Conservation (phyloP, 805 yeast genomes). For the Cyberlindnera samutprakarnensis region DNA sequence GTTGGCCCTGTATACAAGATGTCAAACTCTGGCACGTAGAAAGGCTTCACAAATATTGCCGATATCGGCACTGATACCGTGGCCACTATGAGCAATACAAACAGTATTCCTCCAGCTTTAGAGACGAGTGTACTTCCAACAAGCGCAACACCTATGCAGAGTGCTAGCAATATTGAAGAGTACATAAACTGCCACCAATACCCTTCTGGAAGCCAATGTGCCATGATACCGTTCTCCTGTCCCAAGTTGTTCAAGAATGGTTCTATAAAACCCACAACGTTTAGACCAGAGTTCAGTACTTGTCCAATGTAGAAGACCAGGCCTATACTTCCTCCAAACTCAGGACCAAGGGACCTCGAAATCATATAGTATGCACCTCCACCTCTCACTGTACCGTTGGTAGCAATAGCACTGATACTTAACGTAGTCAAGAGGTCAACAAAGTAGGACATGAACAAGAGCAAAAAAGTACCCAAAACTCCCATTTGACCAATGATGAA, state of each 20-base stretch:
- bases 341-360: conserved; percentile 91
- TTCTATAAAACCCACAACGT: conserved; percentile 92
- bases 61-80: conserved; percentile 82
- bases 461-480: conserved; percentile 60
- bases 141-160: conserved; percentile 70
- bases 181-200: conserved; percentile 63
- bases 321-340: conserved; percentile 97
- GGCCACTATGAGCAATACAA: conserved; percentile 57
- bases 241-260: conserved; percentile 83
- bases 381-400: conserved; percentile 95
- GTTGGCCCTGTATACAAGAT: conserved; percentile 63
- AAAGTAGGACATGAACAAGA: conserved; percentile 65
- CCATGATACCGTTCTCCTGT: conserved; percentile 43
- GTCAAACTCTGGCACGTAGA: conserved; percentile 42
- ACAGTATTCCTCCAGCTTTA: conserved; percentile 69
- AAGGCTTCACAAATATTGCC: conserved; percentile 57
- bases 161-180: conserved; percentile 58
- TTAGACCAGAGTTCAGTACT: conserved; percentile 82
- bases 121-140: conserved; percentile 80
- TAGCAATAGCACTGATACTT: conserved; percentile 91
- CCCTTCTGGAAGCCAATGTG: conserved; percentile 57
- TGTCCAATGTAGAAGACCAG: conserved; percentile 92
- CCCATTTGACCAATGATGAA: conserved; percentile 95
- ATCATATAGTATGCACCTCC: conserved; percentile 99
- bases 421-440: conserved; percentile 82